These are phyloP conservation scores for Tripterygium wilfordii DNA, from an alignment of 177 flowering plant genomes.

Conservation along the genomic window DNA sequence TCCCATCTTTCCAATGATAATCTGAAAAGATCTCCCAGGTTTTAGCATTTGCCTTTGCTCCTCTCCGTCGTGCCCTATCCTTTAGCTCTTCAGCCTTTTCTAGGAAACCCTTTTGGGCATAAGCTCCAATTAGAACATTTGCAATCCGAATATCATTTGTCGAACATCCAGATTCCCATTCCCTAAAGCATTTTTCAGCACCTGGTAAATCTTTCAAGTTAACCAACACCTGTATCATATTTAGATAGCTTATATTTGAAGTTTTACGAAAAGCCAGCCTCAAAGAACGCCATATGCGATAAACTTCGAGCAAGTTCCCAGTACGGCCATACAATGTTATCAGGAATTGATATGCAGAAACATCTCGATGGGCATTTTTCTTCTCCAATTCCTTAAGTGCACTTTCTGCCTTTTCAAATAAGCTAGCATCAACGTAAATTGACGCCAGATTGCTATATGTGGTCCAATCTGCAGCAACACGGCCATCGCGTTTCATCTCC, in stretches of 20 bases:
- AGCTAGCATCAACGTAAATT: conserved; percentile 71
- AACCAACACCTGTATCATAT: conserved; percentile 77
- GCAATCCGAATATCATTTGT: conserved; percentile 75
- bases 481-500: conserved; percentile 87
- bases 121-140: conserved; percentile 67
- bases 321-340: conserved; percentile 73
- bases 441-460: conserved; percentile 88
- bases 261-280: conserved; percentile 71
- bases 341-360: conserved; percentile 70
- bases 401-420: conserved; percentile 68
- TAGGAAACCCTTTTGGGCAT: conserved; percentile 41
- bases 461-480: conserved; percentile 80
- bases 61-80: conserved; percentile 46
- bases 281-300: conserved; percentile 90
- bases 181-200: conserved; percentile 82
- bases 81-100: conserved; percentile 61
- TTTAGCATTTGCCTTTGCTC: conserved; percentile 74
- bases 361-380: conserved; percentile 40
- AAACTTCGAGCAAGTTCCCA: conserved; percentile 72
- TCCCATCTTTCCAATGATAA: conserved; percentile 50
- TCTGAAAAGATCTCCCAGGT: conserved; percentile 82
- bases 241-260: conserved; percentile 72
- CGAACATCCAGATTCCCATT: conserved; percentile 62
- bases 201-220: conserved; percentile 83
- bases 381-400: conserved; percentile 87